Evolutionary conservation across 148 eudicot species (phyloP).

Genomic region (Persicaria maculosa): DNA sequence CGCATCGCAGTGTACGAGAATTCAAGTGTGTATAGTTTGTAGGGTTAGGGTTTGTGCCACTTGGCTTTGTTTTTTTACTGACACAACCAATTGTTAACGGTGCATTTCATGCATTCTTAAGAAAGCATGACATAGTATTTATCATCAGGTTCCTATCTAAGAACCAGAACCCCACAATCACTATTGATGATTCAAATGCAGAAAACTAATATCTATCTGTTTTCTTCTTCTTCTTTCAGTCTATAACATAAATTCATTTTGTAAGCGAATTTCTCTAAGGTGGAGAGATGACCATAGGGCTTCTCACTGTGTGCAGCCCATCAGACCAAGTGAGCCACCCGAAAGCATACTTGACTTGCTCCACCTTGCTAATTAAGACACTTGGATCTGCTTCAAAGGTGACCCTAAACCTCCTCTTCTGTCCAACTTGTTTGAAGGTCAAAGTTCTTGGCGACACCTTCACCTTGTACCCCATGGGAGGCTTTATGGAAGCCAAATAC

Average conservation of each 20-base stretch:
- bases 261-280: not conserved
- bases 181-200: not conserved
- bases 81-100: not conserved
- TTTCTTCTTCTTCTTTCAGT: not conserved
- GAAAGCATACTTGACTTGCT: constrained; percentile 30
- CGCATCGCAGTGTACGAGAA: too few relatives aligned
- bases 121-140: not conserved
- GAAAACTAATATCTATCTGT: not conserved
- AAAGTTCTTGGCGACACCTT: constrained; percentile 41
- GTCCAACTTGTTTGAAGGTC: constrained; percentile 37
- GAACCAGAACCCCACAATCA: not conserved
- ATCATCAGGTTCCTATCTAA: not conserved
- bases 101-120: not conserved
- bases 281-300: constrained; percentile 53
- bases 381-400: constrained; percentile 31
- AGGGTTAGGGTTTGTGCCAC: not conserved
- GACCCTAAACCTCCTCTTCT: constrained; percentile 55
- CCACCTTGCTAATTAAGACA: not conserved
- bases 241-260: not conserved
- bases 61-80: not conserved
- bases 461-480: constrained; percentile 52
- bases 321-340: constrained; percentile 70
- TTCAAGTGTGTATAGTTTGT: not conserved
- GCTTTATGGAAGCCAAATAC: constrained; percentile 38
- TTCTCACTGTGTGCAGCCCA: constrained; percentile 54